Conservation (phyloP, 73 alveolate species). For the Urostyla sp. region DNA sequence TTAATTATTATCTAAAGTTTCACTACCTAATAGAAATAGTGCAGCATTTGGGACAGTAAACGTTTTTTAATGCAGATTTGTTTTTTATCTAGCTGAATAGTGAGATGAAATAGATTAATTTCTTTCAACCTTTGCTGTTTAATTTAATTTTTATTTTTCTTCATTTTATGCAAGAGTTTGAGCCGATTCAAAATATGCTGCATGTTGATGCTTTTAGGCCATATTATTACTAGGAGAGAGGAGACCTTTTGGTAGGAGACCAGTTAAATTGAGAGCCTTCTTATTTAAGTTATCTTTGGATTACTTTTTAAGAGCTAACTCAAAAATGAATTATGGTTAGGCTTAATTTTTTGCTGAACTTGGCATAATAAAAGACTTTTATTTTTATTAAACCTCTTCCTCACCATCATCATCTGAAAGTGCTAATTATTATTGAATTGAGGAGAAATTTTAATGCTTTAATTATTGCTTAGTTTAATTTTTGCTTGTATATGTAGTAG, state of each 20-base stretch:
- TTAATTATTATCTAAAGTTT: not conserved
- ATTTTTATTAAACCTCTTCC: not conserved
- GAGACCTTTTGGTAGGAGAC: slow-evolving; percentile 32
- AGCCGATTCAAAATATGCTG: slow-evolving; percentile 20
- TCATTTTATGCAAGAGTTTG: not conserved
- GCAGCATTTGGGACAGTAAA: slow-evolving; percentile 37
- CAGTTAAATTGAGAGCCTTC: slow-evolving; percentile 31
- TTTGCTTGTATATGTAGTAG: not conserved
- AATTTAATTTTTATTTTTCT: not conserved
- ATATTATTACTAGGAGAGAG: slow-evolving; percentile 36
- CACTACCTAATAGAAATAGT: not conserved
- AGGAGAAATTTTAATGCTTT: not conserved
- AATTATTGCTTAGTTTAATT: not conserved
- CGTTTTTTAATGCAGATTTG: slow-evolving; percentile 31
- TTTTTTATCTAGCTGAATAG: not conserved
- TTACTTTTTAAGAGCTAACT: not conserved
- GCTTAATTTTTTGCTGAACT: not conserved
- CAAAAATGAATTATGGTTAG: not conserved
- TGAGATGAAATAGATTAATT: slow-evolving; percentile 8
- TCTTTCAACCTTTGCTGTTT: slow-evolving; percentile 33
- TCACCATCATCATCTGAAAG: not conserved
- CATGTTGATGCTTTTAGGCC: slow-evolving; percentile 3
- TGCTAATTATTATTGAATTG: not conserved
- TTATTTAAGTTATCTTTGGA: not conserved
- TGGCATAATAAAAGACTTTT: slow-evolving; percentile 16